Evolutionary conservation across 1,284 basidiomycete genomes (phyloP).

Genomic region (Sanghuangporus sanghuang): DNA sequence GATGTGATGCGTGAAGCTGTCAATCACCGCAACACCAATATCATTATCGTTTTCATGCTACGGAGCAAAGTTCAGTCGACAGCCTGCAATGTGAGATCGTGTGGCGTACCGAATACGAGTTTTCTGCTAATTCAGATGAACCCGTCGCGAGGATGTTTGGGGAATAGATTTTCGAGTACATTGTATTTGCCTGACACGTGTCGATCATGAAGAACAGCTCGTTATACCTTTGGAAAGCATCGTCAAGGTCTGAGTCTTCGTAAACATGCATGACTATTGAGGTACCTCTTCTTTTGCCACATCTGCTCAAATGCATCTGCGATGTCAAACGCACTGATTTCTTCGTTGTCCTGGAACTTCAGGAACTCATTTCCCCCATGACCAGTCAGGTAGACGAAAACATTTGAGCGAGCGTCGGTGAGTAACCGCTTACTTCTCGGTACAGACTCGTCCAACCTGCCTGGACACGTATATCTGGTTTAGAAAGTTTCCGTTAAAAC

Average conservation of each 20-base stretch:
- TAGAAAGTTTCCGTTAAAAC: neutral
- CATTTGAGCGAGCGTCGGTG: conserved; percentile 88
- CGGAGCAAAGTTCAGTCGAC: neutral
- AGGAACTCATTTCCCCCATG: conserved; percentile 98
- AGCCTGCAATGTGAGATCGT: neutral
- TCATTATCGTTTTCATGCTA: conserved; percentile 92
- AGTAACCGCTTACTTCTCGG: conserved; percentile 91
- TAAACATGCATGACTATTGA: neutral
- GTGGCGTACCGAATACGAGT: conserved; percentile 78
- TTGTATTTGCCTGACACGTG: conserved; percentile 96
- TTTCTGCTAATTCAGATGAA: conserved; percentile 83
- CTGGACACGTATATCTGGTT: conserved; percentile 30
- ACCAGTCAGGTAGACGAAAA: conserved; percentile 98
- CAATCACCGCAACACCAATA: conserved; percentile 94
- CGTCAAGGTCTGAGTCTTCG: neutral
- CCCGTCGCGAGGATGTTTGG: conserved; percentile 95
- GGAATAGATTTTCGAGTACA: conserved; percentile 93
- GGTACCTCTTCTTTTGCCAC: conserved; percentile 91
- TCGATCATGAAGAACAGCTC: conserved; percentile 98
- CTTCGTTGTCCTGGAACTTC: conserved; percentile 99
- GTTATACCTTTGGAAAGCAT: conserved; percentile 66
- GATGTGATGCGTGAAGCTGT: conserved; percentile 90
- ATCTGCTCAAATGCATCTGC: conserved; percentile 98
- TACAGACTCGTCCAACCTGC: conserved; percentile 68
- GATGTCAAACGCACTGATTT: conserved; percentile 93